A percentile compares a stretch with the other conserved stretches of the same genome.
These are phyloP conservation scores for Fusarium sp. DNA, from an alignment of 2,329 filamentous ascomycete species.

Conservation along the genomic window DNA sequence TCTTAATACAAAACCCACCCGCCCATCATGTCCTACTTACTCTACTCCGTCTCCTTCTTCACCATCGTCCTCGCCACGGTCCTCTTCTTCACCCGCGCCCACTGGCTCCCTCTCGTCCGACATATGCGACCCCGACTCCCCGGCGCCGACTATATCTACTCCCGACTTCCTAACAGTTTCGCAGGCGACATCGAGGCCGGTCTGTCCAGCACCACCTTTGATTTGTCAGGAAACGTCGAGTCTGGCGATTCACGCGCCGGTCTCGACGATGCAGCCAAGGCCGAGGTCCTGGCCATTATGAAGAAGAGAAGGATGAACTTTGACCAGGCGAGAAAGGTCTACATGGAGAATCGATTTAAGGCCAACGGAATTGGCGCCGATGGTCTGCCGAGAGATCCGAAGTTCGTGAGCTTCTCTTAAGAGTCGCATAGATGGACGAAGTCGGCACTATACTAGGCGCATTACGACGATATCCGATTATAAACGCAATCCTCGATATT, in stretches of 20 bases:
- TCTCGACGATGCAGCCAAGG: constrained; percentile 82
- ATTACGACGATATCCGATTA: constrained; percentile 7
- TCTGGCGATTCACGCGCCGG: constrained; percentile 82
- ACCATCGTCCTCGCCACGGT: constrained; percentile 77
- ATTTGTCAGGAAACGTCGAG: constrained; percentile 82
- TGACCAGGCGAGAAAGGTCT: constrained; percentile 88
- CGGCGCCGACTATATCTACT: constrained; percentile 74
- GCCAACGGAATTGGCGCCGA: constrained; percentile 90
- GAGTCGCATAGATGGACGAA: neutral
- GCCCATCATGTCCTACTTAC: constrained; percentile 76
- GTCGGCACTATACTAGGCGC: constrained; percentile 1
- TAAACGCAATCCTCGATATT: neutral
- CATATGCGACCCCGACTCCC: constrained; percentile 65
- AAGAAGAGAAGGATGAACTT: constrained; percentile 84
- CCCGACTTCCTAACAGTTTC: constrained; percentile 81
- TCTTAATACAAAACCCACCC: constrained; percentile 5
- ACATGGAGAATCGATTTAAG: constrained; percentile 86
- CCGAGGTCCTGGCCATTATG: constrained; percentile 90
- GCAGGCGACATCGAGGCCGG: constrained; percentile 88
- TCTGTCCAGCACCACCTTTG: constrained; percentile 83
- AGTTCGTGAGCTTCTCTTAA: constrained; percentile 86
- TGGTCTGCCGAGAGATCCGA: constrained; percentile 88
- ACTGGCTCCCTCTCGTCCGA: constrained; percentile 79
- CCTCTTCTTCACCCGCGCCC: constrained; percentile 82
- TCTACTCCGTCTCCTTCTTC: constrained; percentile 80